These are phyloP conservation scores for Kalmanozyma brasiliensis DNA, from an alignment of 1,284 basidiomycete genomes.

Conservation along the genomic window DNA sequence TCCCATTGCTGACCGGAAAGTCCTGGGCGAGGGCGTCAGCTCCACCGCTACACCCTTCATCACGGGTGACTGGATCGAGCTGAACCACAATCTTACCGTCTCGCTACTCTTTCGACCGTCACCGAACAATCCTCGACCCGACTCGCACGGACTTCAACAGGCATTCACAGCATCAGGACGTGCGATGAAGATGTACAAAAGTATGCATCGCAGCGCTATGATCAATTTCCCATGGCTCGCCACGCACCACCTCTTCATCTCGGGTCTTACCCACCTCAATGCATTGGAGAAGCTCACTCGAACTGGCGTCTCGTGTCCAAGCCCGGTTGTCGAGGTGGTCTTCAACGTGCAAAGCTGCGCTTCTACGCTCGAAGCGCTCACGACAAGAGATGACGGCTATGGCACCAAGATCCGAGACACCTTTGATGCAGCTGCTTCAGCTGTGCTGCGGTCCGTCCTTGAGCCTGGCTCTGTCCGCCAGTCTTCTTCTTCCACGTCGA, in stretches of 20 bases:
- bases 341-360: constrained; percentile 51
- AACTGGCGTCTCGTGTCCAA: constrained; percentile 20
- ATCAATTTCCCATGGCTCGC: constrained; percentile 51
- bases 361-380: constrained; percentile 43
- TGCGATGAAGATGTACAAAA: constrained; percentile 49
- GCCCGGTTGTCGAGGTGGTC: constrained; percentile 43
- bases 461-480: constrained; percentile 15
- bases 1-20: neutral
- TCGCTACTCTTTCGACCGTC: constrained; percentile 45
- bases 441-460: constrained; percentile 31
- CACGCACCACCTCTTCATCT: constrained; percentile 48
- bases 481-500: neutral
- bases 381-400: constrained; percentile 39
- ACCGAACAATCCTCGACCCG: constrained; percentile 42
- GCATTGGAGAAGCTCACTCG: constrained; percentile 42
- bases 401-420: constrained; percentile 33
- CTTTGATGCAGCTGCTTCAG: constrained; percentile 40
- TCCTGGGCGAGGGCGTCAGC: constrained; percentile 11
- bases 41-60: constrained; percentile 44
- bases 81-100: constrained; percentile 38
- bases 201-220: constrained; percentile 40
- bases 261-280: constrained; percentile 46
- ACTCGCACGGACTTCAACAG: constrained; percentile 34
- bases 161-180: constrained; percentile 41
- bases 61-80: constrained; percentile 46